A percentile compares a stretch with the other conserved stretches of the same genome.
Conservation (phyloP, 345 rosid species). For the Aquilaria sinensis region DNA sequence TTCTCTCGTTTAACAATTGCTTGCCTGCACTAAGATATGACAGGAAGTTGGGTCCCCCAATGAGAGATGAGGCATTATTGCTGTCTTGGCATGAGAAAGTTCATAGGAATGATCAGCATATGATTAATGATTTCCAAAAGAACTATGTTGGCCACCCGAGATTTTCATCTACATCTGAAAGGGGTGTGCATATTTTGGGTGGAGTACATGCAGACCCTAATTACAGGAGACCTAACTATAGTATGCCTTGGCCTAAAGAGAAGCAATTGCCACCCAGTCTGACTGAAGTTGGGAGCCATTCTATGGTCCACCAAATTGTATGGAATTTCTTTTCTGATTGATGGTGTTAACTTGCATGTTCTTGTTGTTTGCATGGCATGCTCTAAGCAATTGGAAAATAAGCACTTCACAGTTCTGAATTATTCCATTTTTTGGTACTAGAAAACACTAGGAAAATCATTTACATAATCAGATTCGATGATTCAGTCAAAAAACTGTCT, state of each 20-base stretch:
- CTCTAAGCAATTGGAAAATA: no score
- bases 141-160: constrained; percentile 24
- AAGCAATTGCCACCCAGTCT: constrained; percentile 26
- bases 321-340: constrained; percentile 20
- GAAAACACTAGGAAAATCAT: no score
- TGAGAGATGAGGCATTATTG: constrained; percentile 18
- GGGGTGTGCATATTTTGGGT: constrained; percentile 25
- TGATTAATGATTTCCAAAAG: constrained; percentile 30
- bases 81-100: constrained; percentile 23
- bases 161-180: constrained; percentile 29
- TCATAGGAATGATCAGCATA: constrained; percentile 24
- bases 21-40: constrained; percentile 29
- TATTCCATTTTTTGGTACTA: no score
- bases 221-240: constrained; percentile 17
- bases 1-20: constrained; percentile 37
- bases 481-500: no score
- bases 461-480: no score
- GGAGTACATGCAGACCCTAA: constrained; percentile 27
- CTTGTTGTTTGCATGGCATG: no score
- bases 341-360: no score
- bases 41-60: constrained; percentile 21
- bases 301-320: constrained; percentile 46
- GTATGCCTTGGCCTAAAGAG: constrained; percentile 27
- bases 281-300: constrained; percentile 25
- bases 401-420: no score